These are phyloP conservation scores for Hibiscus tridactylites DNA, from an alignment of 345 rosid genomes.

Conservation along the genomic window DNA sequence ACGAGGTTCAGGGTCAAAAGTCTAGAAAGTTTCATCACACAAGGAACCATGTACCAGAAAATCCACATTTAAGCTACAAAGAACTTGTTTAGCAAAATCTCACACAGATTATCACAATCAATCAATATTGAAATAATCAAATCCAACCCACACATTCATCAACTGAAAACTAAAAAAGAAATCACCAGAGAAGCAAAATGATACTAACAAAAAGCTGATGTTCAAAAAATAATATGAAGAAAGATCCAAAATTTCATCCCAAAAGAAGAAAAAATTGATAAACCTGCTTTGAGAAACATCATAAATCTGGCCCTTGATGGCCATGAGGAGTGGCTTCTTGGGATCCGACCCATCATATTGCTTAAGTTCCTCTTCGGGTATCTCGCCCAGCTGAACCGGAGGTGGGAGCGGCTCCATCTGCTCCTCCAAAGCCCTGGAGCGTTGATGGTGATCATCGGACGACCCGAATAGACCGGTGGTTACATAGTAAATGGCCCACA, in stretches of 20 bases:
- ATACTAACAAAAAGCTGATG: background rate
- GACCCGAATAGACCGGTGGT: conserved; percentile 56
- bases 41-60: background rate
- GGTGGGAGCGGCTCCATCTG: conserved; percentile 67
- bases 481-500: conserved; percentile 60
- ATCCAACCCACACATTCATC: background rate
- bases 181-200: background rate
- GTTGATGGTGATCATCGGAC: conserved; percentile 32
- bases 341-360: conserved; percentile 81
- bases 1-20: background rate
- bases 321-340: conserved; percentile 89
- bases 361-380: conserved; percentile 71
- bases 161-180: background rate
- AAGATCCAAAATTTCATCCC: background rate
- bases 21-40: background rate
- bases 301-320: conserved; percentile 98
- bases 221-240: no score
- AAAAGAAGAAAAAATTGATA: background rate
- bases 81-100: background rate
- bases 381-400: conserved; percentile 89
- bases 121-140: background rate
- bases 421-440: conserved; percentile 35
- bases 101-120: background rate
- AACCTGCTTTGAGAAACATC: conserved; percentile 98
- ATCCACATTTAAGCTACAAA: background rate